phyloP scores from a whole-genome alignment of 106 monocot genomes.

The Apostasia shenzhenica region DNA sequence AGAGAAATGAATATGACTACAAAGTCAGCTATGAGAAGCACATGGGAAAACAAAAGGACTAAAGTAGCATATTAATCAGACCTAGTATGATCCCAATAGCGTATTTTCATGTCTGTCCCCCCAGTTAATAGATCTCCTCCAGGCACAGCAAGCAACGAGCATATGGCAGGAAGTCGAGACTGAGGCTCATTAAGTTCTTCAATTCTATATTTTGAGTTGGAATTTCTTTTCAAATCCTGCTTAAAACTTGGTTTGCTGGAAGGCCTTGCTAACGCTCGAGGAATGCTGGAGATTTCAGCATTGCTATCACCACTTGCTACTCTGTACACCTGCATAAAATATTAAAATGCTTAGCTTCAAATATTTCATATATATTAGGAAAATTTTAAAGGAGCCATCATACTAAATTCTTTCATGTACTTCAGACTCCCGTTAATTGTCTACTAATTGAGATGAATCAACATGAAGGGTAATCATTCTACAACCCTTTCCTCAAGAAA shows the following conservation, averaged over 20 bases:
- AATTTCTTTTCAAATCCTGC: constrained; percentile 37
- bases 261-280: constrained; percentile 50
- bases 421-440: too few species aligned
- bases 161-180: constrained; percentile 63
- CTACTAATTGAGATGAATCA: too few species aligned
- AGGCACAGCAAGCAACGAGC: constrained; percentile 79
- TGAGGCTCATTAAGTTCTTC: constrained; percentile 73
- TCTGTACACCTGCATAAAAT: constrained; percentile 56
- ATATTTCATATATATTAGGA: too few species aligned
- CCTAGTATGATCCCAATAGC: constrained; percentile 89
- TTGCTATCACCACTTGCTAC: constrained; percentile 48
- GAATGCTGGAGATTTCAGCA: constrained; percentile 47
- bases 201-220: constrained; percentile 58
- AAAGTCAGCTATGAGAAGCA: not conserved
- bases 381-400: too few species aligned
- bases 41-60: not conserved
- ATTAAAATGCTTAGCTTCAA: not conserved
- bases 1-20: constrained; percentile 5
- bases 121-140: constrained; percentile 83
- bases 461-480: too few species aligned
- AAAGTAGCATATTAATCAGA: constrained; percentile 9
- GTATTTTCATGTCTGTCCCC: constrained; percentile 84
- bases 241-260: constrained; percentile 43
- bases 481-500: too few species aligned
- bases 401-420: too few species aligned